Percentiles rank a stretch among this genome's conserved stretches.
Evolutionary conservation across 495 filamentous ascomycete genomes (phyloP).

Genomic region (Penicillium crystallinum): DNA sequence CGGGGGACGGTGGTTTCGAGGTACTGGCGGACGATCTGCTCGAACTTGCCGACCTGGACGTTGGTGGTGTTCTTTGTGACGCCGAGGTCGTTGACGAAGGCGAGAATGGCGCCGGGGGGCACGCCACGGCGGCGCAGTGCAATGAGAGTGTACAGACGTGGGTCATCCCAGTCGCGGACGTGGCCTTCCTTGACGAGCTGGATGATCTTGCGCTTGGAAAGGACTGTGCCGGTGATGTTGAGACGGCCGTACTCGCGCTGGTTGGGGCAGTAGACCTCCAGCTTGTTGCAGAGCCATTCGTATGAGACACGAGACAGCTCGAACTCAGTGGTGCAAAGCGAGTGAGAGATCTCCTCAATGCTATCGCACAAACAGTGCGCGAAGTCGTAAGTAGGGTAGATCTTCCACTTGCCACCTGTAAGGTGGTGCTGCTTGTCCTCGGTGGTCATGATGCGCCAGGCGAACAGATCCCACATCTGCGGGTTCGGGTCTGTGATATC

Average conservation of each 20-base stretch:
- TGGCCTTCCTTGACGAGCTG: slow-evolving; percentile 66
- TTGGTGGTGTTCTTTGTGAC: slow-evolving; percentile 71
- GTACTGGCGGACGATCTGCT: slow-evolving; percentile 72
- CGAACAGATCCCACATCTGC: slow-evolving; percentile 66
- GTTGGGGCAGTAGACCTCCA: slow-evolving; percentile 79
- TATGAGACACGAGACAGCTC: slow-evolving; percentile 70
- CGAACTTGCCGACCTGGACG: slow-evolving; percentile 71
- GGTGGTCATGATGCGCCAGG: slow-evolving; percentile 65
- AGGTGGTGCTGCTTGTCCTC: slow-evolving; percentile 57
- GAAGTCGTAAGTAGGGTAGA: slow-evolving; percentile 91
- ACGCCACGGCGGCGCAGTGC: slow-evolving; percentile 76
- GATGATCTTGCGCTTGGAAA: slow-evolving; percentile 77
- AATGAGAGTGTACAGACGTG: slow-evolving; percentile 83
- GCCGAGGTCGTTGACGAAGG: slow-evolving; percentile 83
- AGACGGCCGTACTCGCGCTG: slow-evolving; percentile 77
- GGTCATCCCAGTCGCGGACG: slow-evolving; percentile 85
- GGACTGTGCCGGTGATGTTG: slow-evolving; percentile 73
- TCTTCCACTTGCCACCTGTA: slow-evolving; percentile 70
- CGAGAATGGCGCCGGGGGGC: slow-evolving; percentile 78
- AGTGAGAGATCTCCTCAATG: slow-evolving; percentile 84
- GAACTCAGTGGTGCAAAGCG: slow-evolving; percentile 85
- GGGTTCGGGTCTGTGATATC: slow-evolving; percentile 54
- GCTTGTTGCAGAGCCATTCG: slow-evolving; percentile 76
- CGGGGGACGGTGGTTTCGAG: slow-evolving; percentile 81
- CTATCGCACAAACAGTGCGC: slow-evolving; percentile 86